A percentile compares a stretch with the other conserved stretches of the same genome.
These are phyloP conservation scores for Nicotiana noctiflora DNA, from an alignment of 257 asterid genomes.

Conservation along the genomic window DNA sequence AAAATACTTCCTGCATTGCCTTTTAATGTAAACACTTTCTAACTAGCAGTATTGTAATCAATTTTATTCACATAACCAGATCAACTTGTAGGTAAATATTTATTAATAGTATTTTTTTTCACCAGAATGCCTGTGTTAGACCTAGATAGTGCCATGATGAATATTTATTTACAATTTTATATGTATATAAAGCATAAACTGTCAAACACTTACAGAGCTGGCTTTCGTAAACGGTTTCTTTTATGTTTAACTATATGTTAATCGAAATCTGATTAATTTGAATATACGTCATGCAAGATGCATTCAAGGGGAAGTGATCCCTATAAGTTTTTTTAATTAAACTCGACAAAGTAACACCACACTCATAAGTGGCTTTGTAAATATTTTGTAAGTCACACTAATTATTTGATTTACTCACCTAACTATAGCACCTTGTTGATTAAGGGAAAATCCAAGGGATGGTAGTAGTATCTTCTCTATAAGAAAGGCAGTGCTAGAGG, in stretches of 20 bases:
- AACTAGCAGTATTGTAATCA: background rate
- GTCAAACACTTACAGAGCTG: background rate
- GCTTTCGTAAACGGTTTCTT: background rate
- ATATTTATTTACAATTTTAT: background rate
- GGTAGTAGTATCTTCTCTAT: background rate
- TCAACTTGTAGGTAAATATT: background rate
- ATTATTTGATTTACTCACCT: background rate
- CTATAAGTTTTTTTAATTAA: background rate
- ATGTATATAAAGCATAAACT: background rate
- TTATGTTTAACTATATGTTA: background rate
- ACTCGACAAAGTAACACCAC: background rate
- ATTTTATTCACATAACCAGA: background rate
- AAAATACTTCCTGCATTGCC: background rate
- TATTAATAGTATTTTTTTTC: background rate
- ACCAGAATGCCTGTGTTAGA: background rate
- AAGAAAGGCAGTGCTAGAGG: background rate
- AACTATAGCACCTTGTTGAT: background rate
- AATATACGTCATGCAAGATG: no score
- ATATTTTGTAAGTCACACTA: background rate
- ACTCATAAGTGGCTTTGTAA: no score
- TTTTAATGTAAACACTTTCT: background rate
- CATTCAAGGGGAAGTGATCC: rapidly evolving
- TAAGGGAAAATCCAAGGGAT: background rate
- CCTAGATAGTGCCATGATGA: background rate
- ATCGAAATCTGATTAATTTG: no score